Evolutionary conservation across 306 rosid species (phyloP).

Genomic region (Cotoneaster glaucophyllus): DNA sequence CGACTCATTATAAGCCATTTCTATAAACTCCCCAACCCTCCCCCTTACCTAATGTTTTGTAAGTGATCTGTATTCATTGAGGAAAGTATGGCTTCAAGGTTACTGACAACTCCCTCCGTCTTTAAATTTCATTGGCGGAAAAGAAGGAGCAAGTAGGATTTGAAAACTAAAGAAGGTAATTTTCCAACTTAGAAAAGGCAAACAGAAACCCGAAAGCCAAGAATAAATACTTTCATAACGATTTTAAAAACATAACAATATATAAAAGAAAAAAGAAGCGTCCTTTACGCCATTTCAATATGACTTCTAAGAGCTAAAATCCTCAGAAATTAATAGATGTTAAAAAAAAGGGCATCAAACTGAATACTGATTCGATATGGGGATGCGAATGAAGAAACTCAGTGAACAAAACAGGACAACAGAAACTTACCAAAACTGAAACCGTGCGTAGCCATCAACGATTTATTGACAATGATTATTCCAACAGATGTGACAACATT

Average conservation of each 20-base stretch:
- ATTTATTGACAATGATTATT: conserved; percentile 64
- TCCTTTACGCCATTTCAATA: background rate
- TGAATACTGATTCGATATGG: background rate
- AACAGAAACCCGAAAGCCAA: background rate
- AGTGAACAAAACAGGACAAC: background rate
- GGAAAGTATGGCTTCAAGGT: background rate
- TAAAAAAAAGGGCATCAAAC: background rate
- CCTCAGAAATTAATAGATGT: background rate
- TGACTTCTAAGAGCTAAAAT: background rate
- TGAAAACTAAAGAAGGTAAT: background rate
- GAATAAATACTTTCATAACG: background rate
- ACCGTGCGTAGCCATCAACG: conserved; percentile 66
- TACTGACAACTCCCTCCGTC: background rate
- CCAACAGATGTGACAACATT: conserved; percentile 75
- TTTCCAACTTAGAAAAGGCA: background rate
- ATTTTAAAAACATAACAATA: background rate
- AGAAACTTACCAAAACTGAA: conserved; percentile 55
- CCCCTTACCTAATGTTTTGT: background rate
- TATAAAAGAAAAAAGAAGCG: background rate
- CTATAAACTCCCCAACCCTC: background rate
- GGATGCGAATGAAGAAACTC: background rate
- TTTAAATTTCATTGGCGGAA: background rate
- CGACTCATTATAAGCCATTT: background rate
- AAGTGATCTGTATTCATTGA: background rate
- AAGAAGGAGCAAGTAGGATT: background rate